Conservation (phyloP, 2,329 filamentous ascomycete species). For the Ophiocordyceps camponoti-floridani region DNA sequence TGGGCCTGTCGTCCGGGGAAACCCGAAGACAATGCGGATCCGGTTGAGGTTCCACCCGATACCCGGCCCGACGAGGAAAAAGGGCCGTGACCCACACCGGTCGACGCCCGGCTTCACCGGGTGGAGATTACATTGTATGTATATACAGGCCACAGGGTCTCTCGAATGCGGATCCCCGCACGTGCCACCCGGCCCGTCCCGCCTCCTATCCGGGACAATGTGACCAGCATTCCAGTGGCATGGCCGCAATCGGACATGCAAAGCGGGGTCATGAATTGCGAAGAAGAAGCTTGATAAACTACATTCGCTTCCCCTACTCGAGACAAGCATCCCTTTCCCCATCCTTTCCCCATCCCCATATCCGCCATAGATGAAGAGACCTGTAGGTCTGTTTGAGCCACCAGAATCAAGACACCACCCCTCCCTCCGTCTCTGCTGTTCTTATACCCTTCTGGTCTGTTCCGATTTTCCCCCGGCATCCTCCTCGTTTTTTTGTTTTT, state of each 20-base stretch:
- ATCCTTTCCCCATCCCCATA: neutral
- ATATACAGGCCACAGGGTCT: too few relatives aligned
- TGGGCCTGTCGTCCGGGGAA: slow-evolving; percentile 33
- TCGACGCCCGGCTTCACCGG: too few relatives aligned
- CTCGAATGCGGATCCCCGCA: neutral
- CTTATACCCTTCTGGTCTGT: neutral
- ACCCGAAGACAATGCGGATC: slow-evolving; percentile 22
- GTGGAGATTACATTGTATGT: too few relatives aligned
- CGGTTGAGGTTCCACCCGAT: too few relatives aligned
- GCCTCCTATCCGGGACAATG: neutral
- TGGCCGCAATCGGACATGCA: neutral
- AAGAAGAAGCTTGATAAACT: neutral
- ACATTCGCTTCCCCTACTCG: neutral
- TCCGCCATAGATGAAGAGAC: neutral
- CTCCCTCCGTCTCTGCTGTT: neutral
- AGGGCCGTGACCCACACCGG: slow-evolving; percentile 3
- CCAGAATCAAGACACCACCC: too few relatives aligned
- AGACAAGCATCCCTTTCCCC: neutral
- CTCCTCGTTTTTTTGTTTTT: neutral
- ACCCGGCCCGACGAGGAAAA: neutral
- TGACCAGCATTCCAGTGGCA: neutral
- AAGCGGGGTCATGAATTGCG: neutral
- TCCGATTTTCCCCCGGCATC: too few relatives aligned
- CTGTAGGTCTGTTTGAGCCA: neutral
- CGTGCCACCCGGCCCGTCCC: neutral